Evolutionary conservation across 2,329 filamentous ascomycete genomes (phyloP), one percentile per base, ranked within the genome.

Genomic region (Penicillium sp.): DNA sequence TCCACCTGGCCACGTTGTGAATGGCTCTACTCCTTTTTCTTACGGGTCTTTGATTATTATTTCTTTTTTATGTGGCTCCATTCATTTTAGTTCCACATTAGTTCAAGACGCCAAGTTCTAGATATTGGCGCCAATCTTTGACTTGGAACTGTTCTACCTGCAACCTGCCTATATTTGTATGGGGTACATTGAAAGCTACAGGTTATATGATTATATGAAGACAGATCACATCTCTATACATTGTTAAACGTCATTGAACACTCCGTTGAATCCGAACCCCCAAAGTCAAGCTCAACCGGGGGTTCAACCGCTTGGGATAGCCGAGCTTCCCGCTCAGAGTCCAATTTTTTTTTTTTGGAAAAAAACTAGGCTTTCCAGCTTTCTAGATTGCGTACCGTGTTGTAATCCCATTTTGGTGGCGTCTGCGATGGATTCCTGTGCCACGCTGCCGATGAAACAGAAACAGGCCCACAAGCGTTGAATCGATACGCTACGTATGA

Each of bases 1-100:
- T 66, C 64, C 62, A 59, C 62, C 50, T 54, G 53, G 62, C 64
- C 64, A 66, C 64, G 64, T 66, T 66, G 60, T 65, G 57, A 66
- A 63, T 66, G 64, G 61, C 62, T 43, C 40, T n/a, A 55, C 62
- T 59, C 58, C 46, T 62, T 66, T 63, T 35, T 13, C 13, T 32
- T 24, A 29, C 40, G 40, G 40, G 10, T 29, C 26, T 58, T 45
- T 48, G 13, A 16, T 38, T 18, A n/a, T n/a, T 35, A n/a, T n/a
- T 35, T 22, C 53, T 57, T 57, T 52, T 53, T 7, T 48, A 13
- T 24, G 31, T 45, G 18, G 54, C 31, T 43, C 32, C 20, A 40
- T 50, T 34, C 40, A 29, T 29, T 45, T 42, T 50, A 53, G 50
- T 47, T 42, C 48, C 34, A 47, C 48, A 44, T 58, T 52, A 53